A percentile compares a stretch with the other conserved stretches of the same genome.
These are phyloP conservation scores for Cyberlindnera maclurae DNA, from an alignment of 805 yeast genomes.

Conservation along the genomic window DNA sequence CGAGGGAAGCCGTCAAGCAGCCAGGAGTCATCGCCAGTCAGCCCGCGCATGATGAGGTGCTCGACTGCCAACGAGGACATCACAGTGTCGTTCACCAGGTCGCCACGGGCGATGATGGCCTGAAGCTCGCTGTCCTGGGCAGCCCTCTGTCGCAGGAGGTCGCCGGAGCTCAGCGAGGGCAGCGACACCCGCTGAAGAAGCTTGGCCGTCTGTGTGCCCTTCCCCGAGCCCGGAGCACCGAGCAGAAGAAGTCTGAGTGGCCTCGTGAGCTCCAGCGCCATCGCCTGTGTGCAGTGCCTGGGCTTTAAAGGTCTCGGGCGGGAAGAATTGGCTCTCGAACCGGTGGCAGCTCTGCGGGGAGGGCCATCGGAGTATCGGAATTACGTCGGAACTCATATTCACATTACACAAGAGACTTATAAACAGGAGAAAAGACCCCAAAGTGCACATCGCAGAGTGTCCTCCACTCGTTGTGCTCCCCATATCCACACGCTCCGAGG, in stretches of 20 bases:
- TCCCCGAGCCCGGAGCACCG: conserved; percentile 96
- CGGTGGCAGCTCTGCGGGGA: no score
- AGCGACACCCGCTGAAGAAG: conserved; percentile 46
- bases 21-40: conserved; percentile 46
- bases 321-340: no score
- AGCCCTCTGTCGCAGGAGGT: conserved; percentile 66
- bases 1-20: conserved; percentile 91
- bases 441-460: not conserved
- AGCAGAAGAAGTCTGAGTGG: conserved; percentile 65
- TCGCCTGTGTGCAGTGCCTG: no score
- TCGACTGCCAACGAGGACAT: conserved; percentile 53
- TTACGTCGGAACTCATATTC: no score
- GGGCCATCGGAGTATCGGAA: no score
- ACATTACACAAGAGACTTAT: no score
- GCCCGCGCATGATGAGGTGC: conserved; percentile 35
- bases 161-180: conserved; percentile 73
- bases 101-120: conserved; percentile 51
- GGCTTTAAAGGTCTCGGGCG: no score
- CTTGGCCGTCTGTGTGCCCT: conserved; percentile 79
- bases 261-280: not conserved
- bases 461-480: no score
- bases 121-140: conserved; percentile 47
- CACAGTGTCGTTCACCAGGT: conserved; percentile 63
- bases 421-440: not conserved
- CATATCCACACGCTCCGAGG: no score